Base-by-base conservation (phyloP, 352 stramenopile genomes). In the Globisporangium recalcitrans region DNA sequence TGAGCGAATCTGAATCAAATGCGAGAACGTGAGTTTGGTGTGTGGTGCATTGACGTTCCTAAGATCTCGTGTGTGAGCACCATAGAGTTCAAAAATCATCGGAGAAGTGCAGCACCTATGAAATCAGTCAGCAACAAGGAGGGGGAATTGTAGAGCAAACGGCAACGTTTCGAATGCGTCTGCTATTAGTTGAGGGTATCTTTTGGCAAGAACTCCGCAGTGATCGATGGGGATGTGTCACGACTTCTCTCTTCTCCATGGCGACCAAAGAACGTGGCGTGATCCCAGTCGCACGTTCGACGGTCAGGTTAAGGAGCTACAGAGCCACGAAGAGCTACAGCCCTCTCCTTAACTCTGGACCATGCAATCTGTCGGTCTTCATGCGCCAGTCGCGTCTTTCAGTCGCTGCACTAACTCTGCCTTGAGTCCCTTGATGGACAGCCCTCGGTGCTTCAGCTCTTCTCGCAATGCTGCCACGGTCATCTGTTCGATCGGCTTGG, bases 361-460 rank as follows among this genome's bases (percentile, higher is more conserved):
- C 27, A 6, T 31, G 2, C 27, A 31, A 31, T 56, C 32, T 58
- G 9, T 31, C 16, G 3, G 26, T 26, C 38, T 53, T 67, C 47
- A 68, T 42, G 40, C 63, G 8, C 56, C 63, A 8, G 57, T 68
- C 46, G 79, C 85, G 61, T 90, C 77, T 65, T 91, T 90, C 68
- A 95, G 80, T 36, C 85, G 76, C 72, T 91, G 75, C 40, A 87
- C 81, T 32, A 95, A 64, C 55, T 95, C 85, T 14, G 84, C 85
- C 68, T 95, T 95, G 34, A 95, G 73, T 6, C 85, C 85, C 68
- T 91, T 91, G 42, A 85, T 95, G 36, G 83, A 75, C 32, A 95
- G 52, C 1, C 79, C 82, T 24, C 84, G 79, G 19, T 83, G 75
- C 65, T 95, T 95, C 22, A 95, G 68, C 10, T 89, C 77, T 52